Base-by-base conservation (phyloP, 2,329 filamentous ascomycete genomes). In the Dothiorella sarmentorum region DNA sequence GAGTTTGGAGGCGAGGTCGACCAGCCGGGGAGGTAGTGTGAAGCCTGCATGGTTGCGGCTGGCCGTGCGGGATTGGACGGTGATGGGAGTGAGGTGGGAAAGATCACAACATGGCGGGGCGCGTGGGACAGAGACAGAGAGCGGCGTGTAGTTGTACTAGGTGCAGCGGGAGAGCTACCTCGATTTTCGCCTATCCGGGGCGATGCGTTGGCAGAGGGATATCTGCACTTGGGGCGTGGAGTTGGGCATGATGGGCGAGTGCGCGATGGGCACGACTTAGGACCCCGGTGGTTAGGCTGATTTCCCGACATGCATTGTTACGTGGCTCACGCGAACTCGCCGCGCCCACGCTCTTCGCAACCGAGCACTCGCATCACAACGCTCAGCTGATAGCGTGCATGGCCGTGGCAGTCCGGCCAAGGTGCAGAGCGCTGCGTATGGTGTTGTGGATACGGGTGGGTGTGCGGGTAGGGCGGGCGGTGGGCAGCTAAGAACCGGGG, bases 161-260 rank as follows among this genome's bases (percentile, higher is more conserved):
- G 24, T 18, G 26, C 15, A n/a, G 15, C 24, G 43, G 43, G 43
- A 7, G 9, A 26, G 3, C 7, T 27, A 17, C 26, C 9, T 29
- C 17, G n/a, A n/a, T n/a, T 29, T 18, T n/a, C 43, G 43, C 43
- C 26, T 47, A 29, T 27, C 31, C 31, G 31, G 47, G 33, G 49
- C 49, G 71, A 73, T 74, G 71, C 72, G 71, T 64, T 74, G 71
- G 70, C 71, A 74, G 63, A 65, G 63, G 66, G 49, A 38, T 66
- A 40, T 68, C 69, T 70, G 71, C 70, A 69, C 69, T 70, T 69
- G 60, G 69, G 68, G 68, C 20, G 45, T 51, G 45, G 60, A 63
- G 63, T 64, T 61, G 68, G 68, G 18, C 70, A 67, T 71, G 70
- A 69, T 72, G 71, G 70, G 71, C 71, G 70, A 73, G 69, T 72